Conservation (phyloP, 1,284 basidiomycete species). For the Leccinum solheimii region DNA sequence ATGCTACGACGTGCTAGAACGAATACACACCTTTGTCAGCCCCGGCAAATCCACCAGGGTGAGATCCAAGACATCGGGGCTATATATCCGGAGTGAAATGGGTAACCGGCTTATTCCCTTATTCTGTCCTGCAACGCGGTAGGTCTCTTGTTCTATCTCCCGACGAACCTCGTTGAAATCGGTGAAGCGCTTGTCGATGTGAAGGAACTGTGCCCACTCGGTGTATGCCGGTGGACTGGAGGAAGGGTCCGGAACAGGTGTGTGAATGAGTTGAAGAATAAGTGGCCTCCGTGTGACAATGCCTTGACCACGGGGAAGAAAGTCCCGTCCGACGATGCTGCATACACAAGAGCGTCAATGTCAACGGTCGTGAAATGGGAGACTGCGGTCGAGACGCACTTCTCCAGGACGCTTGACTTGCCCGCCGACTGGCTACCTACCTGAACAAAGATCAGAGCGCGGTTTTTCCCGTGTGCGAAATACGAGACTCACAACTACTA, state of each 20-base stretch:
- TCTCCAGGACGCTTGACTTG: conserved; percentile 85
- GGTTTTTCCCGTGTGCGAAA: background rate
- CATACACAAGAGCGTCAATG: background rate
- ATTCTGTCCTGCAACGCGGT: conserved; percentile 96
- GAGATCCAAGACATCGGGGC: conserved; percentile 92
- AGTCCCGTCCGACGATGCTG: conserved; percentile 94
- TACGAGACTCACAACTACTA: conserved; percentile 64
- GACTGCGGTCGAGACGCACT: conserved; percentile 48
- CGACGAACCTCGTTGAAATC: conserved; percentile 93
- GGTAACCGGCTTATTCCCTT: conserved; percentile 97
- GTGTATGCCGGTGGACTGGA: conserved; percentile 50
- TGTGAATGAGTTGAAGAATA: conserved; percentile 94
- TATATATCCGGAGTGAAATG: conserved; percentile 93
- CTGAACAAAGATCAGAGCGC: conserved; percentile 38
- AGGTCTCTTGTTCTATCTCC: conserved; percentile 99
- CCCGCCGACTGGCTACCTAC: conserved; percentile 86
- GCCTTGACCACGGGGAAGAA: conserved; percentile 90
- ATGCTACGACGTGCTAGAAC: background rate
- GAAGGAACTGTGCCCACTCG: conserved; percentile 97
- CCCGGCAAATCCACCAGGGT: conserved; percentile 97
- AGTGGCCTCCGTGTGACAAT: conserved; percentile 96
- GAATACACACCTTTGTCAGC: conserved; percentile 78
- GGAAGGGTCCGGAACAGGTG: conserved; percentile 55
- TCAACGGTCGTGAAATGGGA: conserved; percentile 1
- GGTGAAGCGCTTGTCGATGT: conserved; percentile 94